A percentile compares a stretch with the other conserved stretches of the same genome.
phyloP scores from a whole-genome alignment of 192 early-diverging fungal species.

The Diversispora epigaea region DNA sequence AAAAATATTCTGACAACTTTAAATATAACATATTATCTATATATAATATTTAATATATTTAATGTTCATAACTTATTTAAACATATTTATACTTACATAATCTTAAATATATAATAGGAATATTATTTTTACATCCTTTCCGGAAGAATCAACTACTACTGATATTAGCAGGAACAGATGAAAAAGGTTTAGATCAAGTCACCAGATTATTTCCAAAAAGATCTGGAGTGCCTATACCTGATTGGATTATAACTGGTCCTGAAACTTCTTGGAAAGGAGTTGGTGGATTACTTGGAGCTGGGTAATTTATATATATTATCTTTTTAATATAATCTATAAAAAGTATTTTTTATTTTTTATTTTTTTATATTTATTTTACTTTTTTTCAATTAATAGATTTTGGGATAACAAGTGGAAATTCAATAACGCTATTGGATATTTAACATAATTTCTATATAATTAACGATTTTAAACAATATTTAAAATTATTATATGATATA shows the following conservation, averaged over 20 bases:
- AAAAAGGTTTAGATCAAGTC: slow-evolving; percentile 40
- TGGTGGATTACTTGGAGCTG: slow-evolving; percentile 53
- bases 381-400: slow-evolving; percentile 29
- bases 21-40: too few relatives aligned
- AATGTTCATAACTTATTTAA: not conserved
- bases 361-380: not conserved
- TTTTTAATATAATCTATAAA: not conserved
- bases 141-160: slow-evolving; percentile 37
- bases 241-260: slow-evolving; percentile 54
- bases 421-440: slow-evolving; percentile 33
- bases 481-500: too few relatives aligned
- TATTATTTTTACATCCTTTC: slow-evolving; percentile 48
- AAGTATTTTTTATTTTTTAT: not conserved
- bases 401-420: slow-evolving; percentile 37
- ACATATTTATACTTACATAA: not conserved
- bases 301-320: slow-evolving; percentile 35
- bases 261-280: slow-evolving; percentile 48
- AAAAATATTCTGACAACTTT: not conserved
- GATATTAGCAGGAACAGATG: slow-evolving; percentile 48
- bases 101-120: slow-evolving; percentile 32
- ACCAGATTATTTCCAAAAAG: slow-evolving; percentile 49
- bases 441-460: not conserved
- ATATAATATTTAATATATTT: too few relatives aligned
- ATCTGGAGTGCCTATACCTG: slow-evolving; percentile 52
- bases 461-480: too few relatives aligned